Base-by-base conservation (phyloP, 306 rosid species). In the Biancaea sappan region DNA sequence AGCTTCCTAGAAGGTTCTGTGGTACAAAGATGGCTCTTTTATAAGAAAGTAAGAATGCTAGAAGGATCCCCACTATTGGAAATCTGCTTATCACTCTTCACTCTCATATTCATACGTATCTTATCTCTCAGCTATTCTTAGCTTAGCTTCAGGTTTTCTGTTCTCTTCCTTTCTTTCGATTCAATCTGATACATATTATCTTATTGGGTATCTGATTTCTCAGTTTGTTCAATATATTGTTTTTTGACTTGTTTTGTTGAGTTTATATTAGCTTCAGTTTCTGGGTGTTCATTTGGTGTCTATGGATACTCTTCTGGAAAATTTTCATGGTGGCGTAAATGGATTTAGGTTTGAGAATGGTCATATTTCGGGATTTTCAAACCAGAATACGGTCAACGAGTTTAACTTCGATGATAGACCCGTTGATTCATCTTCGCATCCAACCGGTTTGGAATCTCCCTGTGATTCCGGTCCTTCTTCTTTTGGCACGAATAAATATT, bases 221-320 rank as follows among this genome's bases (percentile, higher is more conserved):
- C 25, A 19, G 14, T 21, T 21, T 44, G 18, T 43, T 43, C 60
- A 57, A n/a, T 47, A 64, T 62, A 51, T 74, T 50, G 58, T 43
- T 54, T 37, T 71, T 40, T 12, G 72, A 50, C 71, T 51, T 79
- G 10, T 28, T 66, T 2, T 32, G 38, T 51, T 51, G 4, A 10
- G 15, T 24, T 56, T 26, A n/a, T n/a, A n/a, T n/a, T n/a, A n/a
- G n/a, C n/a, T 48, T 35, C 58, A n/a, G 40, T 24, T 73, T 21
- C n/a, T n/a, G n/a, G n/a, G n/a, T n/a, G 0, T 76, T n/a, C 54
- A 12, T 18, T 61, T 79, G 86, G 22, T 53, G 3, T 76, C 73
- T 9, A 77, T 82, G 71, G 91, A 89, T 48, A 54, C 93, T 52
- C 80, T 83, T 66, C 26, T 81, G 35, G 87, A 80, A 52, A 80